Base-by-base conservation (phyloP, 768 basidiomycete species). In the Imleria badia region DNA sequence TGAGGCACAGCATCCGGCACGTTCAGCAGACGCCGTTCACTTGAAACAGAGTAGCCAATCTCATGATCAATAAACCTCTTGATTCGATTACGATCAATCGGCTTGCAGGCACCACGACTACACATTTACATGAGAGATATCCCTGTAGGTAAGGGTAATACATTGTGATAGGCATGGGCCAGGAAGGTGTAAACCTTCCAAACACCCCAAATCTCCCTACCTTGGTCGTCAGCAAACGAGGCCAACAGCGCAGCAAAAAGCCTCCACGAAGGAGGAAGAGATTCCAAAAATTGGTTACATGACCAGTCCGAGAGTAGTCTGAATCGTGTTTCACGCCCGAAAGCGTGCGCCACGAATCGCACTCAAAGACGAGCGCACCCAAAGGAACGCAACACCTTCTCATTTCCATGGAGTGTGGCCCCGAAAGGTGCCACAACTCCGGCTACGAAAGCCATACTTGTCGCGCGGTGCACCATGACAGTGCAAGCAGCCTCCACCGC, bases 221-320 rank as follows among this genome's bases (percentile, higher is more conserved):
- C 19, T 6, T 20, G 12, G 10, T n/a, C 5, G 39, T 34, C 40
- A 19, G 23, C 17, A 19, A 20, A 49, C 39, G 3, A 33, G 17
- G 39, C 39, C 14, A 22, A 26, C 26, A 39, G 26, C 26, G 6
- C 38, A 49, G 14, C 2, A 15, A 26, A 33, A 22, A 36, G 43
- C 54, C 58, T 62, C 64, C 52, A 54, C 64, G 35, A 65, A 60
- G 53, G 55, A 62, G 51, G 51, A 17, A 26, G 14, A 30, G 2
- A n/a, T 22, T 45, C 53, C 55, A 60, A 63, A 64, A 60, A 60
- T 48, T 54, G 11, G 15, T 12, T 15, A 23, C n/a, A 58, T 44
- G 52, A 61, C 65, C 65, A 66, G 64, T 12, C 45, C 59, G 23
- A 65, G 59, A 66, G 38, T 57, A 59, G 62, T 58, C 66, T 58